Base-by-base conservation (phyloP, 805 yeast genomes). In the Myxozyma geophila region DNA sequence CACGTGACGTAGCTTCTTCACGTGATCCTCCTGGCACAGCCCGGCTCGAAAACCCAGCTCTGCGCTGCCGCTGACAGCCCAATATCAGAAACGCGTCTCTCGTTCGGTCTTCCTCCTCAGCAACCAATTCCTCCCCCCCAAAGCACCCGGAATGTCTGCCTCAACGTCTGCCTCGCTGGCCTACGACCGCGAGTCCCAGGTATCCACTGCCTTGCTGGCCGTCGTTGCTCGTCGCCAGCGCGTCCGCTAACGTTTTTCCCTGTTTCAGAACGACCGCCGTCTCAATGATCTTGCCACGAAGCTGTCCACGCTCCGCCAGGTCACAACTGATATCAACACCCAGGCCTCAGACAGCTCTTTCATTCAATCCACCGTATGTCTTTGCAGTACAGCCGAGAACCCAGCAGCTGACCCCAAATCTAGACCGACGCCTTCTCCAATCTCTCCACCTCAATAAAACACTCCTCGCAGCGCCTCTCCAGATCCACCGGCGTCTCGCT, bases 241-340 rank as follows among this genome's bases (percentile, higher is more conserved):
- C 17, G 15, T 21, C 33, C n/a, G 44, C 39, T 48, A 15, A 23
- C 70, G 64, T 33, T 48, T 23, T 13, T 7, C 19, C 58, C 2
- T 36, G 54, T 17, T 17, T n/a, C 76, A 87, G 80, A 89, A 89
- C 75, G 89, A 88, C 72, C 77, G 78, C 43, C 81, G 87, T 65
- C 80, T 88, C 66, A 83, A 87, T 66, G 82, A 81, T 66, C 79
- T 88, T 23, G 89, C 92, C 1, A 80, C 82, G 57, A 88, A 88
- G 73, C 78, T 88, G 44, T 81, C 90, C 1, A 80, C 86, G 0
- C 82, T 88, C 69, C 82, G 89, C 64, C 79, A 80, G 60, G 84
- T 89, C 33, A 88, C 90, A 58, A 83, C 83, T 67, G 93, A 88
- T 63, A 86, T 88, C 43, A 84, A 87, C 69, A 76, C 78, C 59